Conservation (phyloP, 768 basidiomycete species). For the Lentinula aciculospora region DNA sequence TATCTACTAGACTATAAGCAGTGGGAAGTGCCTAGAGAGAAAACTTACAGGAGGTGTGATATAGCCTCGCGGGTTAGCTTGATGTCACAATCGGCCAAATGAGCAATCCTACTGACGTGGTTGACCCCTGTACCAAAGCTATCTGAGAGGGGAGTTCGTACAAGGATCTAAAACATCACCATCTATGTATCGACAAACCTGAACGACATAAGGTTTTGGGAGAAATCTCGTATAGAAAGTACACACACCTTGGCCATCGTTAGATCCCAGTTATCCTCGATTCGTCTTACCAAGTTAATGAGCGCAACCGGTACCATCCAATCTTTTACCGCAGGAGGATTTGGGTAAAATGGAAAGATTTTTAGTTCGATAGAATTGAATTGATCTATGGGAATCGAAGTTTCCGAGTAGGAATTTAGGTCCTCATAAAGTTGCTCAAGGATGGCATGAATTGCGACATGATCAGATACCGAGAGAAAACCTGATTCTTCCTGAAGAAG, state of each 20-base stretch:
- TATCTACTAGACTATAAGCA: conserved; percentile 46
- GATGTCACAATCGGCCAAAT: conserved; percentile 85
- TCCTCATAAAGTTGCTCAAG: conserved; percentile 97
- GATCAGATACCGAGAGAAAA: conserved; percentile 74
- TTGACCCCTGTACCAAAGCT: conserved; percentile 37
- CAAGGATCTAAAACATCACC: conserved; percentile 29
- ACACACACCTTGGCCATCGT: conserved; percentile 75
- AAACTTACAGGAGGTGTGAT: conserved; percentile 80
- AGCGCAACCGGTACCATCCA: conserved; percentile 95
- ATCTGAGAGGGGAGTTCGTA: not conserved
- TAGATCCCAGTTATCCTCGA: conserved; percentile 94
- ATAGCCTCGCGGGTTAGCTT: conserved; percentile 81
- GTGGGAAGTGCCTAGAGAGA: not conserved
- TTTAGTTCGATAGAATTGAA: conserved; percentile 96
- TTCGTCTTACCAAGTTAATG: conserved; percentile 73
- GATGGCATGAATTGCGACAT: conserved; percentile 68
- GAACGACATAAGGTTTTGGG: not conserved
- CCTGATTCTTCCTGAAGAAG: conserved; percentile 73
- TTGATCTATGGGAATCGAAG: conserved; percentile 83
- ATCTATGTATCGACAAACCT: conserved; percentile 81
- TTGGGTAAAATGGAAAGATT: conserved; percentile 95
- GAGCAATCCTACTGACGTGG: conserved; percentile 86
- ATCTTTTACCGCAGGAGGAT: conserved; percentile 82
- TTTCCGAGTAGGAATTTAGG: conserved; percentile 95
- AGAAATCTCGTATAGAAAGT: not conserved